A percentile compares a stretch with the other conserved stretches of the same genome.
Evolutionary conservation across 257 asterid genomes (phyloP).

Genomic region (Nicotiana tabacum): DNA sequence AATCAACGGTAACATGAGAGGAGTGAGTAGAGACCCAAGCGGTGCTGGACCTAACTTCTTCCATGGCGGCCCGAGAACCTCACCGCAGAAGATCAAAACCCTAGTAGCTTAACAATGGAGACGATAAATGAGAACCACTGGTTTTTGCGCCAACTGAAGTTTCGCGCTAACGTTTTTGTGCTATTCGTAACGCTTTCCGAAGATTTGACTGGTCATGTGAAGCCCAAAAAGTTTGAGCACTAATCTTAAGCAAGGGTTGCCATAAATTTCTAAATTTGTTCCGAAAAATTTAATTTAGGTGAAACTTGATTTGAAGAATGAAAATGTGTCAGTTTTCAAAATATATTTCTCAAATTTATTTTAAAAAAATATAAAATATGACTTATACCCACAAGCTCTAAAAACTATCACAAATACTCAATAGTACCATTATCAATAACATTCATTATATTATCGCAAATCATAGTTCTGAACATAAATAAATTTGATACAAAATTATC

Average conservation of each 20-base stretch:
- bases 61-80: slow-evolving; percentile 43
- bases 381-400: no score
- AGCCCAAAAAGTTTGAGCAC: not conserved
- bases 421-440: no score
- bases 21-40: slow-evolving; percentile 93
- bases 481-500: no score
- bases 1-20: slow-evolving; percentile 71
- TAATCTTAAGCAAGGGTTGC: not conserved
- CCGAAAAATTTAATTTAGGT: no score
- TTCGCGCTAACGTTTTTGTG: not conserved
- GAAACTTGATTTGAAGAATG: no score
- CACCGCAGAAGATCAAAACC: not conserved
- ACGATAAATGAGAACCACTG: not conserved
- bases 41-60: slow-evolving; percentile 65
- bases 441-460: no score
- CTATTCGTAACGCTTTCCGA: not conserved
- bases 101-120: not conserved
- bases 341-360: no score
- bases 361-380: no score
- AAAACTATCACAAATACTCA: no score
- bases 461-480: no score
- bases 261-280: no score
- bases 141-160: not conserved
- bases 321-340: no score
- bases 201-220: not conserved